A percentile compares a stretch with the other conserved stretches of the same genome.
These are phyloP conservation scores for Kluyveromyces lactis DNA, from an alignment of 805 yeast species.

Conservation along the genomic window DNA sequence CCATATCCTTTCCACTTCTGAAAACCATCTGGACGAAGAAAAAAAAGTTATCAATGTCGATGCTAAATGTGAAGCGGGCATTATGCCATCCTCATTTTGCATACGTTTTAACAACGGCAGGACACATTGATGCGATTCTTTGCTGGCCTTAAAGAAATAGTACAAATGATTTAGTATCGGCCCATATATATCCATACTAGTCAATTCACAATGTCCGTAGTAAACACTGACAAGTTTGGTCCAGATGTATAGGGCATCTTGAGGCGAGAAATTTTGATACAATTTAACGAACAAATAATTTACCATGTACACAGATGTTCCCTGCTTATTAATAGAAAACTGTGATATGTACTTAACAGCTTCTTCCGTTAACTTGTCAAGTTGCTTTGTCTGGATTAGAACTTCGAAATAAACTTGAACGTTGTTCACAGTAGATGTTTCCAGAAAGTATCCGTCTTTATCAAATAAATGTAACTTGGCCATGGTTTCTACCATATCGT, in stretches of 20 bases:
- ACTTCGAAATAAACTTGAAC: conserved; percentile 15
- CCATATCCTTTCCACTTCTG: conserved; percentile 25
- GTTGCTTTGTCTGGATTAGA: conserved; percentile 10
- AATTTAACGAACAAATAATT: conserved; percentile 12
- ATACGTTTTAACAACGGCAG: not conserved
- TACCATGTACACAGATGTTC: conserved; percentile 11
- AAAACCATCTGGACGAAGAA: conserved; percentile 10
- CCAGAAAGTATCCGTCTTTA: conserved; percentile 5
- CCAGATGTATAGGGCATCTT: conserved; percentile 16
- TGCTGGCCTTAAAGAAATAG: conserved; percentile 1
- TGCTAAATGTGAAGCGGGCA: conserved; percentile 22
- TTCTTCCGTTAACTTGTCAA: conserved; percentile 8
- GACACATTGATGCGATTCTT: not conserved
- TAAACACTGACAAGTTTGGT: conserved; percentile 16
- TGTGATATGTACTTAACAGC: conserved; percentile 17
- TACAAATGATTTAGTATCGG: not conserved
- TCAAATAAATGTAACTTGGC: conserved; percentile 13
- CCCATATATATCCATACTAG: conserved; percentile 14
- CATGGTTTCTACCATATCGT: conserved; percentile 11
- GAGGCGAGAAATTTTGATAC: not conserved
- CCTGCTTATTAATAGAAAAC: conserved; percentile 14
- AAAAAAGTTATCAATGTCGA: conserved; percentile 21
- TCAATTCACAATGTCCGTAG: conserved; percentile 23
- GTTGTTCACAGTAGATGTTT: conserved; percentile 13
- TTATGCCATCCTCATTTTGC: conserved; percentile 10